phyloP scores from a whole-genome alignment of 2,329 filamentous ascomycete genomes.

The Amauroascus niger region DNA sequence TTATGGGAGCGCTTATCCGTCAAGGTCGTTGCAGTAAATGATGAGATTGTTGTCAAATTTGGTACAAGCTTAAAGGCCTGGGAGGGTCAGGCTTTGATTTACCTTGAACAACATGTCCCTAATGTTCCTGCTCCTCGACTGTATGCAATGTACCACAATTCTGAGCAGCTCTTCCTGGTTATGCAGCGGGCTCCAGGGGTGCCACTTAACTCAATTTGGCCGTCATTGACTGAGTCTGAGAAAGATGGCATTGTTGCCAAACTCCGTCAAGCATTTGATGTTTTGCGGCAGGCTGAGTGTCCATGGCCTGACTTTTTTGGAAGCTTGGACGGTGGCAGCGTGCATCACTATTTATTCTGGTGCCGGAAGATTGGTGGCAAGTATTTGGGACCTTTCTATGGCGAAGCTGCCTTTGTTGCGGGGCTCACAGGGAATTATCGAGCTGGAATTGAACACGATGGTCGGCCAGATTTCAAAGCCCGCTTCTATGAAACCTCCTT shows the following conservation, averaged over 20 bases:
- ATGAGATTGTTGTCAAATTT: constrained; percentile 24
- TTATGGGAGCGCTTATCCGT: constrained; percentile 18
- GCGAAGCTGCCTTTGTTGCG: constrained; percentile 23
- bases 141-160: constrained; percentile 25
- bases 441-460: constrained; percentile 19
- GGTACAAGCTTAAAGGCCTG: constrained; percentile 14
- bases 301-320: constrained; percentile 24
- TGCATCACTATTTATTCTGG: constrained; percentile 24
- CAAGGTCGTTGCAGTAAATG: constrained; percentile 23
- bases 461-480: constrained; percentile 21
- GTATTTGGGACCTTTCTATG: constrained; percentile 22
- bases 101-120: constrained; percentile 24
- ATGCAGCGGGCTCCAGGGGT: constrained; percentile 24
- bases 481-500: constrained; percentile 25
- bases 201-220: constrained; percentile 19
- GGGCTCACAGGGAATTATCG: constrained; percentile 23
- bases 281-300: constrained; percentile 20
- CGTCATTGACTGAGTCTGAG: constrained; percentile 20
- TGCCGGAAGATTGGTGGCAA: constrained; percentile 16
- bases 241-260: constrained; percentile 24
- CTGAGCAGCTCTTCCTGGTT: constrained; percentile 21
- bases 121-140: constrained; percentile 24
- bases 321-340: constrained; percentile 19
- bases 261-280: constrained; percentile 21
- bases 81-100: constrained; percentile 21